A percentile compares a stretch with the other conserved stretches of the same genome.
Conservation (phyloP, 768 basidiomycete species). For the Obba rivulosa region DNA sequence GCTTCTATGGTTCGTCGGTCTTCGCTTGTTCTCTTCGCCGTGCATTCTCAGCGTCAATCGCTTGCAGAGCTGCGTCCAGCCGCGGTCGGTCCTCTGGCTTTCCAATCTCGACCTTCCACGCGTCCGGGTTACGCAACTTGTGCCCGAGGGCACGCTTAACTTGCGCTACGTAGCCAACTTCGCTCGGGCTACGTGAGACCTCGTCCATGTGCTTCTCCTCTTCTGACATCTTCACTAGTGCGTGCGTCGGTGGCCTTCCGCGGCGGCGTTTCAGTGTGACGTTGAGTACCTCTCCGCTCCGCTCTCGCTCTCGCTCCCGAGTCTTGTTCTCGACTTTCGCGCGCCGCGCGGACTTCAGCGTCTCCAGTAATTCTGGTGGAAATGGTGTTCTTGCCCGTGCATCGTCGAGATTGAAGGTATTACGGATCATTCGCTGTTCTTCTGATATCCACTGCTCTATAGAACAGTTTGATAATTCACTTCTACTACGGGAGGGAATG, state of each 20-base stretch:
- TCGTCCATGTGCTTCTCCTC: constrained; percentile 43
- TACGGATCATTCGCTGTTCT: constrained; percentile 25
- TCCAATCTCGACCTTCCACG: constrained; percentile 32
- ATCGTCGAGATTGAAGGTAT: constrained; percentile 34
- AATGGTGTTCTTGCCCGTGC: constrained; percentile 38
- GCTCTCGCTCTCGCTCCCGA: constrained; percentile 52
- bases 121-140: constrained; percentile 33
- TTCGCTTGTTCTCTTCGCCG: constrained; percentile 8
- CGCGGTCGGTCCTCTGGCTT: constrained; percentile 19
- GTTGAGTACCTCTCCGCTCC: constrained; percentile 53
- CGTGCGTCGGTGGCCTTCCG: constrained; percentile 59
- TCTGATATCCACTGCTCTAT: constrained; percentile 35
- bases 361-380: constrained; percentile 42
- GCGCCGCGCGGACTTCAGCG: constrained; percentile 50
- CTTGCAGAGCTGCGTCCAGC: constrained; percentile 23
- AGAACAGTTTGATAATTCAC: background rate
- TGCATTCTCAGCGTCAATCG: constrained; percentile 27
- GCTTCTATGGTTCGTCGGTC: no score
- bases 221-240: constrained; percentile 47
- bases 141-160: constrained; percentile 55
- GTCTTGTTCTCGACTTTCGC: constrained; percentile 64
- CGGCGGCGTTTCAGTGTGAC: constrained; percentile 42
- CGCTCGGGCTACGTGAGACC: constrained; percentile 45
- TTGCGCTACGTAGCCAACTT: constrained; percentile 67
- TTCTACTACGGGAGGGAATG: no score